phyloP scores from a whole-genome alignment of 441 rosid species.

The California macrophylla region DNA sequence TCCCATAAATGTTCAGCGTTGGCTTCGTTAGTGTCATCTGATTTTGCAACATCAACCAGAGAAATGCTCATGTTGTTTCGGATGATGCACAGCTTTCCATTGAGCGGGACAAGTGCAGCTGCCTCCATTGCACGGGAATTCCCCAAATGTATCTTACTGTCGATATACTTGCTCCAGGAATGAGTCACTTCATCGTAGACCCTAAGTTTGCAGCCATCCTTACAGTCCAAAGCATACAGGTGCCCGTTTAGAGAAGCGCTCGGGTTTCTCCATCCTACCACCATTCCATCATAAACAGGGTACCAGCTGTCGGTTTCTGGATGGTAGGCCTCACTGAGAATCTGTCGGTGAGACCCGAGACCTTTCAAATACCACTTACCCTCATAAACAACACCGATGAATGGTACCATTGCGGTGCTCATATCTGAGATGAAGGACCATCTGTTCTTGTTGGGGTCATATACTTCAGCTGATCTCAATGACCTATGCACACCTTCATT shows the following conservation, averaged over 20 bases:
- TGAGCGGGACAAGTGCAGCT: constrained; percentile 41
- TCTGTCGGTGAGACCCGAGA: constrained; percentile 39
- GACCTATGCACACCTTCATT: constrained; percentile 40
- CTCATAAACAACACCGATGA: constrained; percentile 39
- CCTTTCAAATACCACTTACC: constrained; percentile 50
- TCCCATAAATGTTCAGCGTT: constrained; percentile 44
- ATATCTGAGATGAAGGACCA: constrained; percentile 45
- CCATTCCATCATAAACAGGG: constrained; percentile 42
- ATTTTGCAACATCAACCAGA: constrained; percentile 36
- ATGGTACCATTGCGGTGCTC: constrained; percentile 49
- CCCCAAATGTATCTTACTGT: constrained; percentile 44
- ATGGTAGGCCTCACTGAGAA: constrained; percentile 43
- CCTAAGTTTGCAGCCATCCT: constrained; percentile 44
- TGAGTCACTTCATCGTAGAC: constrained; percentile 37
- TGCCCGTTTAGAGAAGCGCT: constrained; percentile 32
- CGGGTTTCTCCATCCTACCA: constrained; percentile 48
- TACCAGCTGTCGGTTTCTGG: constrained; percentile 38
- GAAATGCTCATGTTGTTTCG: constrained; percentile 47
- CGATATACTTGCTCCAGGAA: constrained; percentile 43
- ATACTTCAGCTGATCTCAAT: constrained; percentile 42
- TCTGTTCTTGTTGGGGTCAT: constrained; percentile 49
- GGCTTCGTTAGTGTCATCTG: constrained; percentile 29
- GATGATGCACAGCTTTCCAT: constrained; percentile 39
- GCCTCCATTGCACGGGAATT: constrained; percentile 43
- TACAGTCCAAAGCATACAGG: constrained; percentile 46